Base-by-base conservation (phyloP, 495 filamentous ascomycete species). In the Cladorrhinum samala region DNA sequence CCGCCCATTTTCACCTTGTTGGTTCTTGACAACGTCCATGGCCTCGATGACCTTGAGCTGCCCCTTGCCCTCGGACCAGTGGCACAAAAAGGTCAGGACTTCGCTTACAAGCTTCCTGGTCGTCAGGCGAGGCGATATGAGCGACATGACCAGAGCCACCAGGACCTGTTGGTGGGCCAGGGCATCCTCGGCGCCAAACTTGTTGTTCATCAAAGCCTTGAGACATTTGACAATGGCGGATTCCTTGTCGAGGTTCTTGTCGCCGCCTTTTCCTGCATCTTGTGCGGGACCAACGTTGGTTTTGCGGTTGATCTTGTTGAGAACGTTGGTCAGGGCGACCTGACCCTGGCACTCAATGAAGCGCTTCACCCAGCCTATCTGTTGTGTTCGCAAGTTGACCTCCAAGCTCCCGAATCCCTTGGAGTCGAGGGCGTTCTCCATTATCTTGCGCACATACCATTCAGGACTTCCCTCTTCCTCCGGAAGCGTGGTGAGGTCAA, bases 321-420 rank as follows among this genome's bases (percentile, higher is more conserved):
- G 81, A 9, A 96, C 86, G 66, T 94, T 99, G 20, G 93, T 96
- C 60, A 99, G 76, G 38, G 93, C 93, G 21, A 99, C 86, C 72
- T 96, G 92, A 53, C 93, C 93, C 71, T 99, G 93, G 39, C 94
- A 92, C 72, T 97, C 93, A 54, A 97, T 89, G 69, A 97, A 99
- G 17, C 85, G 82, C 72, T 86, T 91, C 49, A 99, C 94, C 93
- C 93, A 99, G 72, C 85, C 88, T 59, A 98, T 97, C 38, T 94
- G 93, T 64, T 98, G 94, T 27, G 94, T 97, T 54, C 93, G 79
- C 60, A 98, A 65, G 71, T 89, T 95, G 68, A 98, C 94, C 66
- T 89, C 89, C 60, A 98, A 72, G 72, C 89, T 94, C 43, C 86
- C 86, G 16, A 98, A 72, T 47, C 95, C 88, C 72, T 98, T 96